Conservation (phyloP, 352 stramenopile genomes). For the Globisporangium carolinianum region DNA sequence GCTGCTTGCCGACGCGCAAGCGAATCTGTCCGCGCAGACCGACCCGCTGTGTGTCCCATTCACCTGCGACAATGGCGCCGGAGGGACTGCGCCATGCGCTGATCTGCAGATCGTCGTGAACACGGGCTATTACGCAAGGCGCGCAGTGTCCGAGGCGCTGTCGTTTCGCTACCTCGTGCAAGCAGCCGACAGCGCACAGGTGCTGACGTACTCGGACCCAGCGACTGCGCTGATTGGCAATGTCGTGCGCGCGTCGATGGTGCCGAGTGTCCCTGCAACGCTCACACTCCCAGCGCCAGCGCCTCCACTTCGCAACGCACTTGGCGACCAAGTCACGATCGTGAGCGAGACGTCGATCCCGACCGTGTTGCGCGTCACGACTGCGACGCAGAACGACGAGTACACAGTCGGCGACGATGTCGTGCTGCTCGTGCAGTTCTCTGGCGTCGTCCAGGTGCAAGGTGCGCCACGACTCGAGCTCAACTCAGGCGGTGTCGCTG, state of each 20-base stretch:
- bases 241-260: slow-evolving; percentile 37
- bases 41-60: slow-evolving; percentile 35
- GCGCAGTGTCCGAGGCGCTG: slow-evolving; percentile 32
- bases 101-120: slow-evolving; percentile 37
- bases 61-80: slow-evolving; percentile 32
- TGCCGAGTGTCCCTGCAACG: slow-evolving; percentile 18
- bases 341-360: slow-evolving; percentile 29
- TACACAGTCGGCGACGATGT: slow-evolving; percentile 67
- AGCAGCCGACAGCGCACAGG: slow-evolving; percentile 18
- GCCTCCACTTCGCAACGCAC: not conserved
- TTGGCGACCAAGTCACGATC: slow-evolving; percentile 20
- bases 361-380: slow-evolving; percentile 29
- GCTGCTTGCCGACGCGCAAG: slow-evolving; percentile 24
- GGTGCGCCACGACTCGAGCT: slow-evolving; percentile 53
- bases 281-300: slow-evolving; percentile 24
- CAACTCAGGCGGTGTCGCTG: slow-evolving; percentile 51
- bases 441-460: slow-evolving; percentile 34
- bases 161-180: slow-evolving; percentile 57
- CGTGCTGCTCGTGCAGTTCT: slow-evolving; percentile 48
- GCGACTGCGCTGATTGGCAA: slow-evolving; percentile 21
- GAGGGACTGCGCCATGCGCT: slow-evolving; percentile 20
- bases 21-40: slow-evolving; percentile 19
- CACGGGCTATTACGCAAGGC: slow-evolving; percentile 26
- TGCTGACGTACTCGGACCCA: slow-evolving; percentile 22
- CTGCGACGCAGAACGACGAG: slow-evolving; percentile 27